Percentiles rank a stretch among this genome's conserved stretches.
Evolutionary conservation across 1,284 basidiomycete species (phyloP).

Genomic region (Apiotrichum domesticum): DNA sequence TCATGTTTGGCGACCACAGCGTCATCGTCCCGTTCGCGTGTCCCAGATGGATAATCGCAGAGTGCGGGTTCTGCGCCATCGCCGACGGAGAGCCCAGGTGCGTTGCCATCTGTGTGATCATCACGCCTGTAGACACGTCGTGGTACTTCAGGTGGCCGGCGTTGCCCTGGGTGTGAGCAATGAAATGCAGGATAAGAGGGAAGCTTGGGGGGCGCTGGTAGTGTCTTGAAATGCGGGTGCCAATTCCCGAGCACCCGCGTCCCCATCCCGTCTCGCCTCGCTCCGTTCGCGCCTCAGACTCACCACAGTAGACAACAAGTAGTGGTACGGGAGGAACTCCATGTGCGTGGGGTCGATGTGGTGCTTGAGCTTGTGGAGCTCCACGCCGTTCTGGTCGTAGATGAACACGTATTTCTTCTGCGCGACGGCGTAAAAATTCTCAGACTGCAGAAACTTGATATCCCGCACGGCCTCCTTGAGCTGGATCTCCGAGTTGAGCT

Average conservation of each 20-base stretch:
- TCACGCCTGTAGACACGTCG: constrained; percentile 87
- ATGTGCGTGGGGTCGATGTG: constrained; percentile 88
- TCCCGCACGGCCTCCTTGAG: constrained; percentile 79
- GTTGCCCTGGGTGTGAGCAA: constrained; percentile 58
- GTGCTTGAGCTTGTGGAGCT: constrained; percentile 63
- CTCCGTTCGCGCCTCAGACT: constrained; percentile 36
- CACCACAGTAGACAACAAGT: constrained; percentile 79
- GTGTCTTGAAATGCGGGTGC: no score
- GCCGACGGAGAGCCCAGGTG: constrained; percentile 78
- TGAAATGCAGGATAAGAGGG: no score
- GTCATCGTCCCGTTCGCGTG: constrained; percentile 80
- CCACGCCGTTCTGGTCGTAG: constrained; percentile 89
- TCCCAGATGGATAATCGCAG: constrained; percentile 87
- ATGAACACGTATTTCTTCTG: constrained; percentile 97
- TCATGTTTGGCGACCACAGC: constrained; percentile 91
- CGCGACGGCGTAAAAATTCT: constrained; percentile 87
- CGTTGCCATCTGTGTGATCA: constrained; percentile 84
- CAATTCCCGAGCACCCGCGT: no score
- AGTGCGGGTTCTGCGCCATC: constrained; percentile 87
- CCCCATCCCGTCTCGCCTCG: no score
- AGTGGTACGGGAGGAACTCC: constrained; percentile 94
- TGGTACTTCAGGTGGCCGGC: constrained; percentile 91
- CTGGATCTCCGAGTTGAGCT: constrained; percentile 80
- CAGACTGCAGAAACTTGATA: constrained; percentile 92
- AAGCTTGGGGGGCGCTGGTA: no score